These are phyloP conservation scores for Craterostigma plantagineum DNA, from an alignment of 257 asterid species.

Conservation along the genomic window DNA sequence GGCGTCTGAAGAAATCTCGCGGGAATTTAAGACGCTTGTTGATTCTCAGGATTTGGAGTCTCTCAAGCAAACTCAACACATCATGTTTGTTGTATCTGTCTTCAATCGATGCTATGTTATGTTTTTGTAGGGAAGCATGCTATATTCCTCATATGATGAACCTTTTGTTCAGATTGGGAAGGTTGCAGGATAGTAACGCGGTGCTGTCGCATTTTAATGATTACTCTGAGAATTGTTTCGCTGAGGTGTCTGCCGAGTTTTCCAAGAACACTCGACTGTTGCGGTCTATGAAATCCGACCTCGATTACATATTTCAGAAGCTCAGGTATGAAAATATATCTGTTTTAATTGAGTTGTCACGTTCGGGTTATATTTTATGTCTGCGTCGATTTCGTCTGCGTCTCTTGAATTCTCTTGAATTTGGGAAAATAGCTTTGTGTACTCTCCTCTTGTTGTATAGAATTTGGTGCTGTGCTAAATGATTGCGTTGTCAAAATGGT, in stretches of 20 bases:
- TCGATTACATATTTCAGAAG: slow-evolving; percentile 83
- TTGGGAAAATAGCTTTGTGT: no score
- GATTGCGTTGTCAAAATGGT: no score
- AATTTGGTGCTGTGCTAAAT: no score
- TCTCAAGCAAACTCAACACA: slow-evolving; percentile 53
- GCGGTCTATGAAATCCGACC: slow-evolving; percentile 78
- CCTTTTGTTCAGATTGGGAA: slow-evolving; percentile 46
- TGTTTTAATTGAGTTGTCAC: neutral
- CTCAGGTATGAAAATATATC: slow-evolving; percentile 35
- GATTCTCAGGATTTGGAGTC: slow-evolving; percentile 48
- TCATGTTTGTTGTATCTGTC: slow-evolving; percentile 32
- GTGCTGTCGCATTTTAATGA: slow-evolving; percentile 84
- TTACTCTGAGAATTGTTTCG: slow-evolving; percentile 54
- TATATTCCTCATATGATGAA: neutral
- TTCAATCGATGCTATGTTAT: neutral
- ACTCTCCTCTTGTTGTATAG: no score
- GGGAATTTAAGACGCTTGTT: slow-evolving; percentile 51
- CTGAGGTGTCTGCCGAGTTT: slow-evolving; percentile 30
- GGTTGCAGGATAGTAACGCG: slow-evolving; percentile 93
- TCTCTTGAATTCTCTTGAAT: no score
- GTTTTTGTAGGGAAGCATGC: neutral
- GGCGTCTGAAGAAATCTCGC: slow-evolving; percentile 51
- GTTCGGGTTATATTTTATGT: no score
- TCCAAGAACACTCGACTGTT: slow-evolving; percentile 63
- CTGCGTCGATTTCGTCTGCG: no score